These are phyloP conservation scores for Pterocarpus macrocarpus DNA, from an alignment of 306 rosid species.

Conservation along the genomic window DNA sequence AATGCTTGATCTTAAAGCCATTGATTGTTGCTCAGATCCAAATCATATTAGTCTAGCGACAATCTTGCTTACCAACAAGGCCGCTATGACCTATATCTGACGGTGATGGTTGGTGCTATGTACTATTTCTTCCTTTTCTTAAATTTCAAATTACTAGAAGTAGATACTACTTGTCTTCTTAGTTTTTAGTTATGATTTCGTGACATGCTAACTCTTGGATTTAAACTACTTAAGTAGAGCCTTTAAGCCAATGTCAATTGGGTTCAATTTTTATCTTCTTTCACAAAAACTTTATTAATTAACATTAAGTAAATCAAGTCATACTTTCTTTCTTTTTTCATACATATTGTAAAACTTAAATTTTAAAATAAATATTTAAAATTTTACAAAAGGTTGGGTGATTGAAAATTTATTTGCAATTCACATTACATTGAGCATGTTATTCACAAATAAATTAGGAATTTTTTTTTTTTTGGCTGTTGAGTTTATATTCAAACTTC, in stretches of 20 bases:
- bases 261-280: neutral
- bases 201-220: constrained; percentile 43
- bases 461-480: no score
- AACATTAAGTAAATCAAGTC: neutral
- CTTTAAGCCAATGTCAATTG: neutral
- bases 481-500: no score
- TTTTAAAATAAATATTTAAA: no score
- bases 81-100: constrained; percentile 5
- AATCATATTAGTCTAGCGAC: constrained; percentile 22
- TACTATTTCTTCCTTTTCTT: constrained; percentile 30
- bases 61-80: constrained; percentile 44
- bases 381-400: no score
- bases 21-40: constrained; percentile 11
- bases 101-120: constrained; percentile 30
- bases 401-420: no score
- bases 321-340: neutral
- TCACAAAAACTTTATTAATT: no score
- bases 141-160: constrained; percentile 15
- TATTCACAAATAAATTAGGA: no score
- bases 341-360: no score
- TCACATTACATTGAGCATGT: no score
- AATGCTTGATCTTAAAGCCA: constrained; percentile 52
- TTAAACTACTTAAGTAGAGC: constrained; percentile 10
- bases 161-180: neutral
- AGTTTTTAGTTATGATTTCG: constrained; percentile 6